Evolutionary conservation across 495 filamentous ascomycete genomes (phyloP).

Genomic region (Aspergillus biplanus): DNA sequence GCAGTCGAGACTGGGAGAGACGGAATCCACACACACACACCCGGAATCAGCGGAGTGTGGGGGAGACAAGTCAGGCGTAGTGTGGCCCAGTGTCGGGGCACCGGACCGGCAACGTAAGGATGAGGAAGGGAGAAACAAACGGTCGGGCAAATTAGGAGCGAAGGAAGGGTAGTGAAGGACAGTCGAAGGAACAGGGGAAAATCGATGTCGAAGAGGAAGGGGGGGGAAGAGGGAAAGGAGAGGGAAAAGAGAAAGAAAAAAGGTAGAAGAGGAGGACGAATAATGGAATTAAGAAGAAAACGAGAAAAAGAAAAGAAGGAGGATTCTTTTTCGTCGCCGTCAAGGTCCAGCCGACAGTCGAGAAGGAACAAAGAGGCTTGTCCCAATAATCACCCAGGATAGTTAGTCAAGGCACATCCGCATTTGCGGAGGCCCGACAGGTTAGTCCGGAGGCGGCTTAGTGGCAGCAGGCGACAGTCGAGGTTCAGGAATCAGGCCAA

Average conservation of each 20-base stretch:
- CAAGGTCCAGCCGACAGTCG: conserved; percentile 4
- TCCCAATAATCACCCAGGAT: conserved; percentile 8
- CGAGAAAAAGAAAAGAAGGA: not conserved
- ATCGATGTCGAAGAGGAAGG: not conserved
- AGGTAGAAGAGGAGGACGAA: conserved; percentile 3
- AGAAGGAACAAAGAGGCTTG: not conserved
- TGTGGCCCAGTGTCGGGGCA: conserved; percentile 37
- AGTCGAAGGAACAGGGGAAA: not conserved
- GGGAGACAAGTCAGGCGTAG: conserved; percentile 36
- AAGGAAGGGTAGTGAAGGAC: not conserved
- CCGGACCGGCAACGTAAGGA: conserved; percentile 36
- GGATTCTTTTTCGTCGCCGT: not conserved
- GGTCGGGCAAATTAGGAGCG: conserved; percentile 3
- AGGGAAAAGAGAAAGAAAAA: conserved; percentile 9
- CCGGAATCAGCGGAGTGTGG: conserved; percentile 45
- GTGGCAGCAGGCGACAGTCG: conserved; percentile 1
- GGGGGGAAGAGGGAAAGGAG: not conserved
- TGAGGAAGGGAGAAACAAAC: conserved; percentile 11
- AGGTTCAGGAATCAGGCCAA: conserved; percentile 14
- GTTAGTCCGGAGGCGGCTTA: conserved; percentile 30
- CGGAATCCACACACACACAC: conserved; percentile 5
- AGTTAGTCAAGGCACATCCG: conserved; percentile 22
- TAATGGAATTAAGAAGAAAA: conserved; percentile 7
- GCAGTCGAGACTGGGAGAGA: conserved; percentile 8
- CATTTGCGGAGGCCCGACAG: conserved; percentile 32